phyloP scores from a whole-genome alignment of 345 rosid genomes.

The Citrus unshiu region DNA sequence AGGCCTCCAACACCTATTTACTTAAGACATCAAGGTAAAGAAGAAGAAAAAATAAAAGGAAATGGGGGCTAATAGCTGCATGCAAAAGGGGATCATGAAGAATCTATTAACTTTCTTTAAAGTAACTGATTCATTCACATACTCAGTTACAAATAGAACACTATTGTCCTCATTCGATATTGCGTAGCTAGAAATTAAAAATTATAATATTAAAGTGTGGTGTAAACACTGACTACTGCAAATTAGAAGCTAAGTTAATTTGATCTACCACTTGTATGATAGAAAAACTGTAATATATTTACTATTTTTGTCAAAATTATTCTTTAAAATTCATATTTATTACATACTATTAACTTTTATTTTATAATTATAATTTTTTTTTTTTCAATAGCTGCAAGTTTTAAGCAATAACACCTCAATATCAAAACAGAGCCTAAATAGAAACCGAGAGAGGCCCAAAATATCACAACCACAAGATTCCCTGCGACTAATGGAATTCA shows the following conservation, averaged over 20 bases:
- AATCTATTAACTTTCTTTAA: neutral
- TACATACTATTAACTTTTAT: too few relatives aligned
- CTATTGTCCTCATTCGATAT: neutral
- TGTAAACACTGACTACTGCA: fast-evolving
- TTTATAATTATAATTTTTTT: too few relatives aligned
- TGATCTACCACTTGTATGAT: fast-evolving
- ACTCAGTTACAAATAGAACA: neutral
- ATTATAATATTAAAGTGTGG: fast-evolving
- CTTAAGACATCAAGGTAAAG: neutral
- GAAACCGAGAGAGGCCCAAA: neutral
- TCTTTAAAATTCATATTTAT: too few relatives aligned
- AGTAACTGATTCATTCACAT: neutral
- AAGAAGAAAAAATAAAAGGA: neutral
- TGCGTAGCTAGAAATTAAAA: fast-evolving
- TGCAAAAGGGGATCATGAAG: neutral
- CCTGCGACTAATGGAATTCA: neutral
- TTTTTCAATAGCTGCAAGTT: too few relatives aligned
- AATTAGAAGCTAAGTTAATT: fast-evolving
- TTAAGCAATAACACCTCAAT: too few relatives aligned
- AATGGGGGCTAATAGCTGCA: neutral
- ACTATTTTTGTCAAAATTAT: too few relatives aligned
- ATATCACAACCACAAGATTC: neutral
- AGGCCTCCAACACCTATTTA: neutral
- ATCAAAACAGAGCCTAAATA: too few relatives aligned
- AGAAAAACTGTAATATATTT: too few relatives aligned